These are phyloP conservation scores for Vinca minor DNA, from an alignment of 257 asterid genomes.

Conservation along the genomic window DNA sequence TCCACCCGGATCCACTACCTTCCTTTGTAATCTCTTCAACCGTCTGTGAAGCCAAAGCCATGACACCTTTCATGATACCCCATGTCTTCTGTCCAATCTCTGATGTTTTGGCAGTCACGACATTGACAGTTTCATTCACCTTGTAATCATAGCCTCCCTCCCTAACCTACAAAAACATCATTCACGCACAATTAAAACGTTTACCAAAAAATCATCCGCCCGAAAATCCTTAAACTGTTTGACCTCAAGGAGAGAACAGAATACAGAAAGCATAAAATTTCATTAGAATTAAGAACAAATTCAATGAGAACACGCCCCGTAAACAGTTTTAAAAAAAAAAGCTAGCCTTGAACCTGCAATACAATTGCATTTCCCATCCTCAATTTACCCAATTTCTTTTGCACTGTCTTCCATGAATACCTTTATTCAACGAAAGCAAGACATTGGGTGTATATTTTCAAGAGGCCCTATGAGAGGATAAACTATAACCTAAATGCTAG, in stretches of 20 bases:
- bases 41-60: slow-evolving; percentile 90
- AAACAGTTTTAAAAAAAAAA: neutral
- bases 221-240: neutral
- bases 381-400: neutral
- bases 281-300: no score
- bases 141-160: slow-evolving; percentile 85
- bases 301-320: neutral
- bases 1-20: slow-evolving; percentile 29
- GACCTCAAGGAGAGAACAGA: neutral
- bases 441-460: no score
- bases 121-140: slow-evolving; percentile 75
- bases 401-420: neutral
- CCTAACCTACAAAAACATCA: slow-evolving; percentile 46
- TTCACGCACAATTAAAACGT: slow-evolving; percentile 6
- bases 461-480: no score
- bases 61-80: slow-evolving; percentile 87
- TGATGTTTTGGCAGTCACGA: slow-evolving; percentile 66
- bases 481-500: no score
- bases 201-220: neutral
- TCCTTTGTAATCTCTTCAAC: slow-evolving; percentile 87
- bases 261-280: neutral
- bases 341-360: neutral
- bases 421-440: no score
- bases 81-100: slow-evolving; percentile 89
- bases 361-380: neutral